Conservation (phyloP, 352 stramenopile genomes). For the Globisporangium iwayamae region DNA sequence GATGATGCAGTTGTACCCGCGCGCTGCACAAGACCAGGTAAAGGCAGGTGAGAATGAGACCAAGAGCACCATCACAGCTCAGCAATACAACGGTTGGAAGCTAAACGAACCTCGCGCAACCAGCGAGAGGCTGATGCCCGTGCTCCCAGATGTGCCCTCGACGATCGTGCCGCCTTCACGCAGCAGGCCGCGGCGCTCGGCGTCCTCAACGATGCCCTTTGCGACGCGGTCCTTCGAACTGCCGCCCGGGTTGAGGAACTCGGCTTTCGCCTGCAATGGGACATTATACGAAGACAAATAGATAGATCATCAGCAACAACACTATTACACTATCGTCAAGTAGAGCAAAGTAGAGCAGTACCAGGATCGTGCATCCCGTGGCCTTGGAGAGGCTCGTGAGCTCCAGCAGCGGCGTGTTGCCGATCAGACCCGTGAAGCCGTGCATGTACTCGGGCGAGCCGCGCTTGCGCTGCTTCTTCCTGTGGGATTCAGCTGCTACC, state of each 20-base stretch:
- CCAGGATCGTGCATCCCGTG: constrained; percentile 89
- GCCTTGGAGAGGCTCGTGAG: constrained; percentile 88
- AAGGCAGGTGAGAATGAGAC: neutral
- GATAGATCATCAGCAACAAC: neutral
- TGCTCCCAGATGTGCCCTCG: constrained; percentile 97
- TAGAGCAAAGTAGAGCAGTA: constrained; percentile 15
- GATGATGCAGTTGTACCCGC: constrained; percentile 94
- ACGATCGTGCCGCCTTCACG: constrained; percentile 92
- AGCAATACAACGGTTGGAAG: neutral
- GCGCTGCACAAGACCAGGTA: constrained; percentile 34
- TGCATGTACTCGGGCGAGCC: constrained; percentile 20
- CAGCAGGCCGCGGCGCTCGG: constrained; percentile 87
- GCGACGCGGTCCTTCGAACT: constrained; percentile 97
- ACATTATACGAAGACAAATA: neutral
- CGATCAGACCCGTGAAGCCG: constrained; percentile 88
- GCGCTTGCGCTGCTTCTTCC: constrained; percentile 23
- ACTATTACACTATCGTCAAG: neutral
- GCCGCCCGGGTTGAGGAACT: constrained; percentile 96
- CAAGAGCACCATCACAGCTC: neutral
- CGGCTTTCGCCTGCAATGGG: constrained; percentile 84
- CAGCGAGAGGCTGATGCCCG: constrained; percentile 95
- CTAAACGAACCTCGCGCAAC: constrained; percentile 71
- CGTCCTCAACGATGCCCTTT: constrained; percentile 93
- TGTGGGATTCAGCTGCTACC: constrained; percentile 10
- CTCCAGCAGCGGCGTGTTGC: constrained; percentile 91